These are phyloP conservation scores for Fallopia convolvulus DNA, from an alignment of 148 eudicot genomes.

Conservation along the genomic window DNA sequence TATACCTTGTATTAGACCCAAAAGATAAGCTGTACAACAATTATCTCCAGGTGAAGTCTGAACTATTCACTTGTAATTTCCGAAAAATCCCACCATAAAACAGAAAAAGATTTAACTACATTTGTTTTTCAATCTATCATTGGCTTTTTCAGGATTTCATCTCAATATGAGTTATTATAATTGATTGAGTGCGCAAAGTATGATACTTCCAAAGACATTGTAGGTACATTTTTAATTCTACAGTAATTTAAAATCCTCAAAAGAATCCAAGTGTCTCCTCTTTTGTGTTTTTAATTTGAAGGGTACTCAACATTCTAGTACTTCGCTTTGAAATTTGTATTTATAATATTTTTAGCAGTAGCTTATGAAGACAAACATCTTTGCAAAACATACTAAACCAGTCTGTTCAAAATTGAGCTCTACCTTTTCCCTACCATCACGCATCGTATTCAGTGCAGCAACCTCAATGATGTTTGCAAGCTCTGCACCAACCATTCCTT, in stretches of 20 bases:
- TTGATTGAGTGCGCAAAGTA: not conserved
- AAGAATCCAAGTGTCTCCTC: not conserved
- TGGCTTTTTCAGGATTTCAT: not conserved
- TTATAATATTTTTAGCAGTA: not conserved
- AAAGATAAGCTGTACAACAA: not conserved
- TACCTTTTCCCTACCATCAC: slow-evolving; percentile 90
- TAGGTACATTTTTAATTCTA: not conserved
- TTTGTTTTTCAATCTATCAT: not conserved
- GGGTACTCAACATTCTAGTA: not conserved
- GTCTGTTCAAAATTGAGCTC: slow-evolving; percentile 11
- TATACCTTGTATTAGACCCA: not conserved
- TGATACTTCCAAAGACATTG: not conserved
- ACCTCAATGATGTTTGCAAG: slow-evolving; percentile 88
- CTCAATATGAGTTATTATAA: not conserved
- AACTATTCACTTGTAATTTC: not conserved
- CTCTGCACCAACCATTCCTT: slow-evolving; percentile 98
- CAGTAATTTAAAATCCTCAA: not conserved
- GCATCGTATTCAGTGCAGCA: slow-evolving; percentile 83
- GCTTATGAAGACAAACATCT: not conserved
- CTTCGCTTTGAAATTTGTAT: not conserved
- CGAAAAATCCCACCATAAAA: not conserved
- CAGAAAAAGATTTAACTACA: not conserved
- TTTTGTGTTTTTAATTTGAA: not conserved
- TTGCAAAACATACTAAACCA: not conserved
- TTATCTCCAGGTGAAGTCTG: not conserved